phyloP scores from a whole-genome alignment of 2,329 filamentous ascomycete species.

The Hymenoscyphus infarciens region DNA sequence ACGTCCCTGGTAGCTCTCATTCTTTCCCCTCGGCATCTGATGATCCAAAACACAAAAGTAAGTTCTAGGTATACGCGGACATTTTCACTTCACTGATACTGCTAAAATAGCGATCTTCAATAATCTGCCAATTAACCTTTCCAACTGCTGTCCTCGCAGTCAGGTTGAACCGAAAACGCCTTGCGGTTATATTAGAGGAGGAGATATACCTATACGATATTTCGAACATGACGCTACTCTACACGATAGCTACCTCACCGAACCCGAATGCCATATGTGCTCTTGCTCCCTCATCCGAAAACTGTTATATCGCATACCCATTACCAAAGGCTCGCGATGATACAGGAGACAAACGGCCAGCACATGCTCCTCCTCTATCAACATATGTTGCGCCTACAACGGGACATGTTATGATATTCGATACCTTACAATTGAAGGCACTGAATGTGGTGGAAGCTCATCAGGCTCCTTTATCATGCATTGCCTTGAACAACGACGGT shows the following conservation, averaged over 20 bases:
- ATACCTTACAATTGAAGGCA: constrained; percentile 83
- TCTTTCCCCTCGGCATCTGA: constrained; percentile 82
- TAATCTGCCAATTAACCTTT: constrained; percentile 98
- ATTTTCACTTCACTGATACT: constrained; percentile 12
- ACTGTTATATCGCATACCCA: constrained; percentile 93
- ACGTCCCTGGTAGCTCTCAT: constrained; percentile 94
- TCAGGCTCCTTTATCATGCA: constrained; percentile 82
- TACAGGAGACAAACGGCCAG: constrained; percentile 54
- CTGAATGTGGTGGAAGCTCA: constrained; percentile 96
- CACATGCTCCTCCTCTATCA: constrained; percentile 79
- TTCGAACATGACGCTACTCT: constrained; percentile 92
- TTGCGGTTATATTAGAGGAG: constrained; percentile 91
- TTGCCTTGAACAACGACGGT: constrained; percentile 88
- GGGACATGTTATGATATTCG: constrained; percentile 90
- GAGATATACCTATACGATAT: constrained; percentile 99
- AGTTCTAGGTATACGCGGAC: constrained; percentile 25
- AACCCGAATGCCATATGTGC: constrained; percentile 91
- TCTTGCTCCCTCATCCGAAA: constrained; percentile 88
- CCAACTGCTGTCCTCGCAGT: constrained; percentile 94
- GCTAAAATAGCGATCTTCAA: constrained; percentile 57
- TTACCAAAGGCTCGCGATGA: constrained; percentile 71
- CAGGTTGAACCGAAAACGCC: constrained; percentile 86
- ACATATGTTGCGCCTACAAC: constrained; percentile 79
- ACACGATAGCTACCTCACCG: constrained; percentile 89
- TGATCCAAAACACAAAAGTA: constrained; percentile 97